These are phyloP conservation scores for Phaeophleospora eucalypticola DNA, from an alignment of 2,329 filamentous ascomycete genomes.

Conservation along the genomic window DNA sequence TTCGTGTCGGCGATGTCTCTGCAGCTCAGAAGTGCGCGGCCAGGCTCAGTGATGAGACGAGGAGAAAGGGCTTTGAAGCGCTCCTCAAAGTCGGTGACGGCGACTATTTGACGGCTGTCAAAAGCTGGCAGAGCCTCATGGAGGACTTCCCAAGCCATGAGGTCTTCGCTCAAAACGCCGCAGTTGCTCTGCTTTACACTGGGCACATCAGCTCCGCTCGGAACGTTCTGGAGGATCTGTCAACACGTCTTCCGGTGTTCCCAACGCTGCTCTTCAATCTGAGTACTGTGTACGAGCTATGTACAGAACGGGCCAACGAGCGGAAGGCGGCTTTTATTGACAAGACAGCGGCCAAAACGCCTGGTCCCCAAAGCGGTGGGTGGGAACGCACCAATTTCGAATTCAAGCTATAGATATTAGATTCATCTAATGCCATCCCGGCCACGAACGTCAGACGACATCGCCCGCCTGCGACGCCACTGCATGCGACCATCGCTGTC, in stretches of 20 bases:
- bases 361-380: conserved; percentile 23
- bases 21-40: conserved; percentile 18
- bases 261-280: conserved; percentile 84
- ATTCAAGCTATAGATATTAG: conserved; percentile 28
- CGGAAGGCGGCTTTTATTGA: conserved; percentile 65
- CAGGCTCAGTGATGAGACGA: conserved; percentile 19
- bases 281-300: conserved; percentile 86
- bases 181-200: conserved; percentile 78
- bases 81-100: conserved; percentile 76
- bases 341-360: conserved; percentile 19
- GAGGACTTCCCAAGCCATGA: conserved; percentile 53
- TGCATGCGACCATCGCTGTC: too few relatives aligned
- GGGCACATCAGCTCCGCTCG: conserved; percentile 71
- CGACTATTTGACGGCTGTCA: conserved; percentile 61
- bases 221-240: conserved; percentile 61
- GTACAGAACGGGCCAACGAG: conserved; percentile 68
- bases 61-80: conserved; percentile 54
- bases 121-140: conserved; percentile 55
- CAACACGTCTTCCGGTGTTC: conserved; percentile 62
- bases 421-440: background rate
- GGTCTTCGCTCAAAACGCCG: conserved; percentile 75
- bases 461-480: too few relatives aligned
- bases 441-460: too few relatives aligned
- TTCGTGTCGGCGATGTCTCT: conserved; percentile 73
- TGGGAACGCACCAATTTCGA: conserved; percentile 30